Conservation (phyloP, 768 basidiomycete species). For the Tephrocybe sp. region DNA sequence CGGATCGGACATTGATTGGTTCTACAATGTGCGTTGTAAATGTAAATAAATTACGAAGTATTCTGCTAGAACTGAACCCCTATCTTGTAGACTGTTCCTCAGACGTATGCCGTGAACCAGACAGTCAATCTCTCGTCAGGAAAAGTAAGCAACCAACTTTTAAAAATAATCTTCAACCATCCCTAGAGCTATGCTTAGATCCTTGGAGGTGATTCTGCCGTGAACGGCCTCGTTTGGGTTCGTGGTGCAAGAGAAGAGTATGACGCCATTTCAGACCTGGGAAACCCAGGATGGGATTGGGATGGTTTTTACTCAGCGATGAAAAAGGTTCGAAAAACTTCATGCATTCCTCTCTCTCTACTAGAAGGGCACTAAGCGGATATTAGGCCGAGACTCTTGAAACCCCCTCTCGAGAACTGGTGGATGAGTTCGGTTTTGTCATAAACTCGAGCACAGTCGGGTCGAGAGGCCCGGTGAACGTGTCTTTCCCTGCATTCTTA, state of each 20-base stretch:
- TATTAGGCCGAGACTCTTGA: slow-evolving; percentile 30
- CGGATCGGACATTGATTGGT: slow-evolving; percentile 27
- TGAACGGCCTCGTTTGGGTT: slow-evolving; percentile 37
- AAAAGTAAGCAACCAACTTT: slow-evolving; percentile 19
- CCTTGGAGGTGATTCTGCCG: slow-evolving; percentile 35
- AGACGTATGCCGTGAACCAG: slow-evolving; percentile 22
- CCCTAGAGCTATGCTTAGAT: slow-evolving; percentile 19
- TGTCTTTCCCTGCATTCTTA: slow-evolving; percentile 30
- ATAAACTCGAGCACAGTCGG: slow-evolving; percentile 23
- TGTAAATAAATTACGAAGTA: background rate
- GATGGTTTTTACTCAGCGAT: slow-evolving; percentile 30
- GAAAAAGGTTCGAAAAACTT: slow-evolving; percentile 27
- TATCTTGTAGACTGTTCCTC: slow-evolving; percentile 27
- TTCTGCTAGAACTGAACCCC: no score
- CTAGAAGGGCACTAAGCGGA: no score
- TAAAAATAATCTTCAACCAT: background rate
- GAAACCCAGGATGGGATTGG: slow-evolving; percentile 36
- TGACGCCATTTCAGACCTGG: slow-evolving; percentile 27
- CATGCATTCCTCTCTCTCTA: no score
- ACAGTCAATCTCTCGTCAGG: slow-evolving; percentile 27
- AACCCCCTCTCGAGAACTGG: slow-evolving; percentile 18
- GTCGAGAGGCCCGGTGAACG: slow-evolving; percentile 24
- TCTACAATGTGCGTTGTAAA: slow-evolving; percentile 19
- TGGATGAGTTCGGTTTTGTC: slow-evolving; percentile 23
- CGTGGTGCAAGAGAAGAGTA: slow-evolving; percentile 30